Evolutionary conservation across 2,329 filamentous ascomycete genomes (phyloP).

Genomic region (Colletotrichum musicola): DNA sequence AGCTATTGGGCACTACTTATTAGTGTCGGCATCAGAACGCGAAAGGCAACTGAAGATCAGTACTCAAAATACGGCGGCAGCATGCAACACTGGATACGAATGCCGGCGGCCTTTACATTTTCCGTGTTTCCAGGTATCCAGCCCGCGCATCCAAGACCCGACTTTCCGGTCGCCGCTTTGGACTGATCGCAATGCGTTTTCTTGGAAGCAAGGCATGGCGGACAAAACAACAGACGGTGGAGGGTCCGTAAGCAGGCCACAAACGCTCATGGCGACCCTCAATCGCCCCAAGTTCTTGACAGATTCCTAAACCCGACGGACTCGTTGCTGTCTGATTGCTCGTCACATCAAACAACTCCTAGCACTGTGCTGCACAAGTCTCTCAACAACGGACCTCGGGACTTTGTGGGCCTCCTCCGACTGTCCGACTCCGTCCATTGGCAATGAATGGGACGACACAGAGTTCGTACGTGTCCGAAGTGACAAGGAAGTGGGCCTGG

Average conservation of each 20-base stretch:
- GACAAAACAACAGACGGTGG: slow-evolving; percentile 18
- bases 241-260: background rate
- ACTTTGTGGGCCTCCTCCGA: slow-evolving; percentile 2
- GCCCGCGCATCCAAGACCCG: background rate
- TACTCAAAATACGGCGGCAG: background rate
- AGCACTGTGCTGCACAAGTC: slow-evolving; percentile 34
- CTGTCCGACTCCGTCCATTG: background rate
- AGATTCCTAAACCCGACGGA: background rate
- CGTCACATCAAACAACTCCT: background rate
- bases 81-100: background rate
- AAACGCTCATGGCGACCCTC: background rate
- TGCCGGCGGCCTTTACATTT: too few species aligned
- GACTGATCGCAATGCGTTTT: background rate
- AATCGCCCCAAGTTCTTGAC: background rate
- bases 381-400: slow-evolving; percentile 16
- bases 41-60: slow-evolving; percentile 5
- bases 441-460: slow-evolving; percentile 27
- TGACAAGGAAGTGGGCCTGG: slow-evolving; percentile 9
- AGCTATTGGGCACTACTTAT: background rate
- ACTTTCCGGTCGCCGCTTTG: background rate
- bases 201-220: background rate
- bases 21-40: background rate
- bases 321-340: background rate
- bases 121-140: background rate
- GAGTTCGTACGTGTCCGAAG: slow-evolving; percentile 32